A percentile compares a stretch with the other conserved stretches of the same genome.
Evolutionary conservation across 139 green algal genomes (phyloP).

Genomic region (Auxenochlorella pyrenoidosa): DNA sequence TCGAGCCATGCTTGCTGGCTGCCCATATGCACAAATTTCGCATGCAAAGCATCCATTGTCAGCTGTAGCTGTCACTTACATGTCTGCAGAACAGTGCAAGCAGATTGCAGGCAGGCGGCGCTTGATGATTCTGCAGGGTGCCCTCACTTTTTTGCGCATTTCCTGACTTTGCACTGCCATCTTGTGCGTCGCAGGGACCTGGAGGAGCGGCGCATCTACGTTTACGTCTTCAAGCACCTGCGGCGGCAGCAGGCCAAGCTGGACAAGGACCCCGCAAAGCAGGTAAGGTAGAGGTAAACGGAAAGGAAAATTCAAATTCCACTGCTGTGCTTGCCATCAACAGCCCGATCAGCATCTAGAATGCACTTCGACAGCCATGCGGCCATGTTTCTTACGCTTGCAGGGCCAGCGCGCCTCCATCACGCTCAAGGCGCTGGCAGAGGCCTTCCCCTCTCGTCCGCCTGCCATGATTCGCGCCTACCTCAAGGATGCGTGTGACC

Average conservation of each 20-base stretch:
- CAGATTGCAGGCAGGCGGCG: not conserved
- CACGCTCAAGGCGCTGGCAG: constrained; percentile 41
- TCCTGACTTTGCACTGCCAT: not conserved
- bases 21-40: not conserved
- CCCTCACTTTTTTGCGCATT: constrained; percentile 35
- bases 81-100: not conserved
- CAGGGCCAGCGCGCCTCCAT: constrained; percentile 23
- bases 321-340: too few species aligned
- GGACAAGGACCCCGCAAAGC: constrained; percentile 29
- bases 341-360: too few species aligned
- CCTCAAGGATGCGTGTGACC: constrained; percentile 57
- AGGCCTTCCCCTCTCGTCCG: constrained; percentile 43
- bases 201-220: constrained; percentile 50
- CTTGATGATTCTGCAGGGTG: constrained; percentile 41
- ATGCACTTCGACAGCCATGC: too few species aligned
- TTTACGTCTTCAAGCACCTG: constrained; percentile 52
- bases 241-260: constrained; percentile 21
- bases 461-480: constrained; percentile 50
- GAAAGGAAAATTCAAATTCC: too few species aligned
- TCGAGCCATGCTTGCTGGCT: not conserved
- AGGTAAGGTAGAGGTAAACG: too few species aligned
- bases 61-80: too few species aligned
- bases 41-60: not conserved
- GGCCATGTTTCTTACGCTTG: not conserved
- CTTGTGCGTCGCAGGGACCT: constrained; percentile 27